Conservation (phyloP, 371 early-diverging fungal species). For the Globomyces sp. region DNA sequence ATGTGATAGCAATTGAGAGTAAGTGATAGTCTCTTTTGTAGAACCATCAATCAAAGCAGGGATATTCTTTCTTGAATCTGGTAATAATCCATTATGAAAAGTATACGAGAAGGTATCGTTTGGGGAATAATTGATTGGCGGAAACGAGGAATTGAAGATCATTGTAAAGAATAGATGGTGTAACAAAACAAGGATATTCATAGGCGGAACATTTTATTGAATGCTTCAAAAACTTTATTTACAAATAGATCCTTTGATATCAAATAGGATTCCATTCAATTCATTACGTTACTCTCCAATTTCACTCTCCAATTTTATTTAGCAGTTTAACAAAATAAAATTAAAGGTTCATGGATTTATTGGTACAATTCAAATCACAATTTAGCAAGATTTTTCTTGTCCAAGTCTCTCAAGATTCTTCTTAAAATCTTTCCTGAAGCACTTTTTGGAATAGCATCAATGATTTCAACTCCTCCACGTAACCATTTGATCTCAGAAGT, state of each 20-base stretch:
- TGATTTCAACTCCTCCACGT: constrained; percentile 75
- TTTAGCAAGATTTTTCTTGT: constrained; percentile 11
- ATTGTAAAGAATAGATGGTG: not conserved
- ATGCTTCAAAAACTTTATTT: too few relatives aligned
- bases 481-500: constrained; percentile 75
- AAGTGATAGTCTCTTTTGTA: constrained; percentile 57
- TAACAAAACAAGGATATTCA: too few relatives aligned
- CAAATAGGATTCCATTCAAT: too few relatives aligned
- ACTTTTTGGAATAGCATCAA: constrained; percentile 71
- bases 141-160: constrained; percentile 14
- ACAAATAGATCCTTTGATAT: too few relatives aligned
- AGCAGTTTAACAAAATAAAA: too few relatives aligned
- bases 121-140: not conserved
- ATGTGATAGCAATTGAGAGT: constrained; percentile 55
- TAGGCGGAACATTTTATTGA: too few relatives aligned
- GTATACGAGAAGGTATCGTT: not conserved
- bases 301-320: too few relatives aligned
- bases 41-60: constrained; percentile 53
- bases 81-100: not conserved
- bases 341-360: too few relatives aligned
- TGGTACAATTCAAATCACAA: constrained; percentile 1
- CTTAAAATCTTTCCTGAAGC: constrained; percentile 79
- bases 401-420: constrained; percentile 23
- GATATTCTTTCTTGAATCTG: not conserved
- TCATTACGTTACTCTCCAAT: too few relatives aligned